Evolutionary conservation across 768 basidiomycete species (phyloP), one percentile per base, ranked within the genome.

Genomic region (Pleurotus ostreatus): DNA sequence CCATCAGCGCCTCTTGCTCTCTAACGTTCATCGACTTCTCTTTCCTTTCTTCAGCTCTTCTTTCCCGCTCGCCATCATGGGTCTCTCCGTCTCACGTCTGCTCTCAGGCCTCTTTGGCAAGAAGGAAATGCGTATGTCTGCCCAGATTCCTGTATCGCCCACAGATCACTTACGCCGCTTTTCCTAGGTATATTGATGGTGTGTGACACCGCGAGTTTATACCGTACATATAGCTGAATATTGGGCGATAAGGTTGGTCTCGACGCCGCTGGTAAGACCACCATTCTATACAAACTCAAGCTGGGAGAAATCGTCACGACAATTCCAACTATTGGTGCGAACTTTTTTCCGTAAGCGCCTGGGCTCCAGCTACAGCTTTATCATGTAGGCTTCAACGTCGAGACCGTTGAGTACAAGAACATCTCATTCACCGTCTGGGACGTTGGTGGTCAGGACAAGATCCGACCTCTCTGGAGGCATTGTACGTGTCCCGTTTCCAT

Each of bases 341-440:
- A 59, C 37, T 58, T 16, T 53, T 44, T 60, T 38, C 56, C 43
- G 43, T 26, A 40, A 38, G 57, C 51, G 23, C 34, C 45, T 55
- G 56, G 60, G 49, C 56, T 56, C 25, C 16, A 53, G 39, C 51
- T 41, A 23, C 48, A 57, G 64, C 57, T 56, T 66, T 64, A 59
- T 59, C 52, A n/a, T 40, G 20, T 62, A 98, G 97, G 97, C 58
- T 99, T 99, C 83, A 99, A 99, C 71, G 97, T 99, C 65, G 97
- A 99, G 83, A 98, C 97, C 59, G 97, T 99, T 63, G 96, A 98
- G 75, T 98, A 99, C 79, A 98, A 98, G 84, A 99, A 98, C 82
- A 98, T 98, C 63, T 97, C 94, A 22, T 99, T 99, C 85, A 99
- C 96, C 20, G 97, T 98, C 46, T 98, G 97, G 97, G 97, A 99